These are phyloP conservation scores for Flammula alnicola DNA, from an alignment of 1,284 basidiomycete species.

Conservation along the genomic window DNA sequence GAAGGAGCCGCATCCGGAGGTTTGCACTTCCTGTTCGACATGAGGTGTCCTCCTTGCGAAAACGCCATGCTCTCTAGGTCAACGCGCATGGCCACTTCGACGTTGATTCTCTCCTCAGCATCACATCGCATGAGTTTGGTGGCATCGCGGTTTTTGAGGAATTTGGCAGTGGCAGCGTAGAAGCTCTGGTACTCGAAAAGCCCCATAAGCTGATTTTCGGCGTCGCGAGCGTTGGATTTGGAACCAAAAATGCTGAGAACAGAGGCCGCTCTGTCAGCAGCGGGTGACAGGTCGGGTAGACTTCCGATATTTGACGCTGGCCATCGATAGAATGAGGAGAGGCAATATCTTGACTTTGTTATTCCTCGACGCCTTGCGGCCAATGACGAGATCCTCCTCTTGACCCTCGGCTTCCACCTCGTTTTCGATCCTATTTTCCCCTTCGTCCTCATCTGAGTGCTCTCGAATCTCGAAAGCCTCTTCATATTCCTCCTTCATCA, in stretches of 20 bases:
- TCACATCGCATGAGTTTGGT: conserved; percentile 93
- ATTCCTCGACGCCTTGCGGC: conserved; percentile 53
- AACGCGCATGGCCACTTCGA: conserved; percentile 97
- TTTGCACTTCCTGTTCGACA: conserved; percentile 99
- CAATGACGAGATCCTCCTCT: conserved; percentile 76
- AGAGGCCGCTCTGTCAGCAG: conserved; percentile 87
- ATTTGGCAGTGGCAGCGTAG: conserved; percentile 87
- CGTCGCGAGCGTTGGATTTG: conserved; percentile 89
- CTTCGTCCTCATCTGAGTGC: conserved; percentile 78
- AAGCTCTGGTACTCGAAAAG: conserved; percentile 96
- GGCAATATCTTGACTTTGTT: conserved; percentile 72
- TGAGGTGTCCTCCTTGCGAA: conserved; percentile 93
- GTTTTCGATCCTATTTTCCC: conserved; percentile 54
- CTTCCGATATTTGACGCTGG: conserved; percentile 89
- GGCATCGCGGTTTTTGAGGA: conserved; percentile 96
- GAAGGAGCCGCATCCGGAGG: conserved; percentile 97
- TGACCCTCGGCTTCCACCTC: conserved; percentile 46
- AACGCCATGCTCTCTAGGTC: conserved; percentile 97
- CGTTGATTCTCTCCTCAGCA: conserved; percentile 89
- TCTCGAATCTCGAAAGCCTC: conserved; percentile 84
- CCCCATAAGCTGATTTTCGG: conserved; percentile 97
- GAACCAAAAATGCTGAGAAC: conserved; percentile 91
- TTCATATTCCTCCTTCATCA: conserved; percentile 92
- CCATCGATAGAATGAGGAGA: conserved; percentile 93
- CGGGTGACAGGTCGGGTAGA: conserved; percentile 96